These are phyloP conservation scores for Suillus clintonianus DNA, from an alignment of 768 basidiomycete species.

Conservation along the genomic window DNA sequence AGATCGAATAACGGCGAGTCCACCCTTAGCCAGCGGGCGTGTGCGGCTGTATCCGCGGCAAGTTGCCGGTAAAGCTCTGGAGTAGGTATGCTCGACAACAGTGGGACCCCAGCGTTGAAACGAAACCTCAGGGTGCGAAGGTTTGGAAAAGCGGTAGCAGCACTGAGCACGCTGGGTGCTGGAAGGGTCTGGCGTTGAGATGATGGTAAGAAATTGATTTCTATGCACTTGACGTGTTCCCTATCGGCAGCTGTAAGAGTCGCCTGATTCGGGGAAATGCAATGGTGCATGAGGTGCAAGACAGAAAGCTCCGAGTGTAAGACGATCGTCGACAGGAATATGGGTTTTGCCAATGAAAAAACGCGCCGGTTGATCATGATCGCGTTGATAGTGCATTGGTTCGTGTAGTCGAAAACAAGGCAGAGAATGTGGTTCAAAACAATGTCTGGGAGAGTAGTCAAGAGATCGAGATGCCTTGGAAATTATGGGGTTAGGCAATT, in stretches of 20 bases:
- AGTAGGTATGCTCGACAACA: not conserved
- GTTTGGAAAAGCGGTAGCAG: not conserved
- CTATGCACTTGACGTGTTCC: slow-evolving; percentile 1
- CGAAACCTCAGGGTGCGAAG: slow-evolving; percentile 6
- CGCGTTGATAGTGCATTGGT: not conserved
- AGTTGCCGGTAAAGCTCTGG: not conserved
- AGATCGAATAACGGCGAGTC: slow-evolving; percentile 8
- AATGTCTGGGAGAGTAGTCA: not conserved
- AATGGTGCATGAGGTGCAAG: slow-evolving; percentile 5
- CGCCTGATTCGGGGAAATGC: not conserved
- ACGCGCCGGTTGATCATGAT: slow-evolving; percentile 1
- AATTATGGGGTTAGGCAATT: not conserved
- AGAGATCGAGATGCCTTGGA: not conserved
- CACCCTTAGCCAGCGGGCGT: not conserved
- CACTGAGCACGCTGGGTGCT: not conserved
- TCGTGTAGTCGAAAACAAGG: not conserved
- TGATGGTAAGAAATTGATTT: slow-evolving; percentile 6
- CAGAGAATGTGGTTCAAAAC: slow-evolving; percentile 3
- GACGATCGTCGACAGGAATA: slow-evolving; percentile 3
- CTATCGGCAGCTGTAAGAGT: not conserved
- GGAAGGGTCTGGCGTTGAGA: not conserved
- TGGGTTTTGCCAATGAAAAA: slow-evolving; percentile 4
- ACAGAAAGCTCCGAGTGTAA: slow-evolving; percentile 4
- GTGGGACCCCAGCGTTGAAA: not conserved
- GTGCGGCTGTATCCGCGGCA: not conserved